Base-by-base conservation (phyloP, 192 early-diverging fungal genomes). In the Coemansia biformis region DNA sequence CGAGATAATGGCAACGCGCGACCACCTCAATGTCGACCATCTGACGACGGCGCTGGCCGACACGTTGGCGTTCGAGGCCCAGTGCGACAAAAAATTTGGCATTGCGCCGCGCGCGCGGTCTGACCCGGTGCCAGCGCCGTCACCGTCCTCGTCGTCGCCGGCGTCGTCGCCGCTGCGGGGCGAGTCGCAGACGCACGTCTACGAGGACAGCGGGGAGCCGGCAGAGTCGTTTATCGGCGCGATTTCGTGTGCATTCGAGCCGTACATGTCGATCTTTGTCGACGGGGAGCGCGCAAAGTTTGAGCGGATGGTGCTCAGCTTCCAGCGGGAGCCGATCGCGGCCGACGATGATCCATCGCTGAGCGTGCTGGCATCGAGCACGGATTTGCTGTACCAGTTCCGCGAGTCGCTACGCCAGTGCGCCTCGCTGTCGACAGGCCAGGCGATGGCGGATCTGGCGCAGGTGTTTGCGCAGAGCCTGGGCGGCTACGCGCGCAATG, bases 341-440 rank as follows among this genome's bases (percentile, higher is more conserved):
- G 43, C 59, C 5, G 62, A 68, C 34, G 78, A 82, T 21, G 84
- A 83, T 36, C 76, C 81, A 42, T 50, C 43, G 24, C 57, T 79
- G 13, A 68, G 78, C 1, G 90, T 98, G 3, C 48, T 95, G 24
- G 76, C 85, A 8, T 96, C 93, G 5, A 86, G 86, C 58, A 92
- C 89, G 0, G 96, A 99, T 35, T 76, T 99, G 31, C 92, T 96
- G 69, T 79, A 86, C 50, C 87, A 81, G 51, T 97, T 96, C 76
- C 84, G 89, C 16, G 86, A 94, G 51, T 86, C 93, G 3, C 61
- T 99, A 16, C 80, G 79, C 11, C 86, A 89, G 48, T 94, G 87
- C 53, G 82, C 91, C 0, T 85, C 86, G 42, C 64, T 97, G 33
- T 90, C 90, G 3, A 87, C 86, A 0, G 79, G 86, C 43, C 83